Conservation (phyloP, 2,329 filamentous ascomycete genomes). For the Aspergillus novofumigatus region DNA sequence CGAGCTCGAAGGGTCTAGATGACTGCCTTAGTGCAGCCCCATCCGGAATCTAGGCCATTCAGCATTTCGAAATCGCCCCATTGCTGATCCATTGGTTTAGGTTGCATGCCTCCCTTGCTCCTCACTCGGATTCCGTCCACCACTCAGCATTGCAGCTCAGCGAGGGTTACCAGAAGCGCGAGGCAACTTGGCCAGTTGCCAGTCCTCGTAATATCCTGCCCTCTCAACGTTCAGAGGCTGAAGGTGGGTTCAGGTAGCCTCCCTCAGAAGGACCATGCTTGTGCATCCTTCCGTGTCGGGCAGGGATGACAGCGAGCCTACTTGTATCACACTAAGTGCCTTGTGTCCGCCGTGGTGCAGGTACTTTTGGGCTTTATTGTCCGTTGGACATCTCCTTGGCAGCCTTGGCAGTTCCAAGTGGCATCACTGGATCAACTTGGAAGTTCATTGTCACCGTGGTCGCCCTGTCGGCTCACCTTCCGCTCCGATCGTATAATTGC, state of each 20-base stretch:
- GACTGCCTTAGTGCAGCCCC: not conserved
- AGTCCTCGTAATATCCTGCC: not conserved
- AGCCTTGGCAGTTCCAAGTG: slow-evolving; percentile 1
- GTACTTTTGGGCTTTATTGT: not conserved
- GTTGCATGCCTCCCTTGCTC: not conserved
- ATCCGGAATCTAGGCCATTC: not conserved
- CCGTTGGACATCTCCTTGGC: slow-evolving; percentile 3
- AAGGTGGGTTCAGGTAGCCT: not conserved
- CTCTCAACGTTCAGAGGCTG: not conserved
- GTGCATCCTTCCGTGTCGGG: not conserved
- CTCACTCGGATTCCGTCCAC: not conserved
- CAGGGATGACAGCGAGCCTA: not conserved
- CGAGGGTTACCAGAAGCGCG: not conserved
- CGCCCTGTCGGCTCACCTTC: not conserved
- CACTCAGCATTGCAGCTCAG: not conserved
- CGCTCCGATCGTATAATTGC: not conserved
- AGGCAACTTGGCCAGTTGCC: not conserved
- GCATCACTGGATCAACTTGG: not conserved
- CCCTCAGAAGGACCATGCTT: not conserved
- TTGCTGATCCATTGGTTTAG: not conserved
- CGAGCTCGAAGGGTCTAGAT: not conserved
- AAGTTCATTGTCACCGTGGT: slow-evolving; percentile 13
- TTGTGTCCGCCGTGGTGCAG: not conserved
- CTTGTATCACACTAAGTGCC: not conserved
- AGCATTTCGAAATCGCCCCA: not conserved